Percentiles rank a stretch among this genome's conserved stretches.
Conservation (phyloP, 352 stramenopile species). For the Plasmopara halstedii region DNA sequence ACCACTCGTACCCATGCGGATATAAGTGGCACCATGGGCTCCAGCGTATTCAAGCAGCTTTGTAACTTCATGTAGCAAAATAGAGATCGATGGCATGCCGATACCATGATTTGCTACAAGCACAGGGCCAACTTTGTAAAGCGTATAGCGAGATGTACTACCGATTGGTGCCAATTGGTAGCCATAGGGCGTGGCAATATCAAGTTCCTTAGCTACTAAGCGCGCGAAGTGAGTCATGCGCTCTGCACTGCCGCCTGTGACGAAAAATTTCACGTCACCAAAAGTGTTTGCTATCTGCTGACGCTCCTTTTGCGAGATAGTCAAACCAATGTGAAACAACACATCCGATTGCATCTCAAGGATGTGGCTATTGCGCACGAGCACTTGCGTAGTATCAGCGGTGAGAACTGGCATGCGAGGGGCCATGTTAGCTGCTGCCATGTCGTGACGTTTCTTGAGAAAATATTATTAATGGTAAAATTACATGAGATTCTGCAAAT, state of each 20-base stretch:
- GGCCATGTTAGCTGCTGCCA: conserved; percentile 11
- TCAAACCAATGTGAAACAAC: conserved; percentile 72
- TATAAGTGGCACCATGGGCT: conserved; percentile 46
- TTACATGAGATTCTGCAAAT: conserved; percentile 7
- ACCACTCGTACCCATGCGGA: conserved; percentile 77
- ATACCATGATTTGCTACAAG: conserved; percentile 78
- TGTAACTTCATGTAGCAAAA: conserved; percentile 77
- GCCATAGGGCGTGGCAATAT: conserved; percentile 52
- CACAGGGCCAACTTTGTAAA: conserved; percentile 78
- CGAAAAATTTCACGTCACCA: conserved; percentile 74
- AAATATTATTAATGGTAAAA: conserved; percentile 2
- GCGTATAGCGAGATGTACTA: conserved; percentile 60
- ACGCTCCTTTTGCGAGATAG: conserved; percentile 41
- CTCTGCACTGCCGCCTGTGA: conserved; percentile 60
- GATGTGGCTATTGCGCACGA: conserved; percentile 63
- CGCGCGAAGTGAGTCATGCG: conserved; percentile 71
- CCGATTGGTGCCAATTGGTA: conserved; percentile 56
- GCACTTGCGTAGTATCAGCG: conserved; percentile 11
- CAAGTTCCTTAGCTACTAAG: conserved; percentile 43
- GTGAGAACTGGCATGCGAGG: conserved; percentile 18
- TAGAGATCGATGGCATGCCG: conserved; percentile 73
- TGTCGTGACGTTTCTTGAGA: too few species aligned
- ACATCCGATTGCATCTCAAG: conserved; percentile 53
- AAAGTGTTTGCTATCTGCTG: conserved; percentile 42
- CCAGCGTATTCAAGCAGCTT: conserved; percentile 76